A percentile compares a stretch with the other conserved stretches of the same genome.
Conservation (phyloP, 2,329 filamentous ascomycete genomes). For the Penicillium vulpinum region DNA sequence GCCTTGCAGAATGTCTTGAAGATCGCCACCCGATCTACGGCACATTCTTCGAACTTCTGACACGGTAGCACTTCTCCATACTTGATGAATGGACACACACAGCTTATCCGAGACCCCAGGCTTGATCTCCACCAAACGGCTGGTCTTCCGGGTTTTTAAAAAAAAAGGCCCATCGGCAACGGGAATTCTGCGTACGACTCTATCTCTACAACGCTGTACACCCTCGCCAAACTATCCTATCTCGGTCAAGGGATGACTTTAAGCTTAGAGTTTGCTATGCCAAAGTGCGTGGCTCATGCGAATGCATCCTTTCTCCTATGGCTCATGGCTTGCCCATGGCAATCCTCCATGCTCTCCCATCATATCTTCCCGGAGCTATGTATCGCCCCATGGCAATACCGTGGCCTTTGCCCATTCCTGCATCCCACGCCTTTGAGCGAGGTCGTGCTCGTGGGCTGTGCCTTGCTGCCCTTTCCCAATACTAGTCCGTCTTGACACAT, state of each 20-base stretch:
- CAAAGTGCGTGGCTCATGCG: slow-evolving; percentile 10
- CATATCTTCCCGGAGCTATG: neutral
- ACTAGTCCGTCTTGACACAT: slow-evolving; percentile 4
- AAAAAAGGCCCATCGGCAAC: neutral
- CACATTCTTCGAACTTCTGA: slow-evolving; percentile 18
- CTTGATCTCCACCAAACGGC: neutral
- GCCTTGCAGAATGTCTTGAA: slow-evolving; percentile 28
- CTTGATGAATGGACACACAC: slow-evolving; percentile 3
- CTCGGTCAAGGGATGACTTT: slow-evolving; percentile 18
- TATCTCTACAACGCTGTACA: slow-evolving; percentile 3
- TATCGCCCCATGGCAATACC: neutral
- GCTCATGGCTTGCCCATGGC: slow-evolving; percentile 5
- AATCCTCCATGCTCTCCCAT: neutral
- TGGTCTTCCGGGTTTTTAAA: neutral
- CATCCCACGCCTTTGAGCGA: neutral
- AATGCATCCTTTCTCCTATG: neutral
- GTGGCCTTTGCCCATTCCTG: slow-evolving; percentile 4
- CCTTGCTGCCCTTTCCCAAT: slow-evolving; percentile 13
- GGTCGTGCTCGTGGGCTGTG: neutral
- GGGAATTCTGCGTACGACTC: slow-evolving; percentile 9
- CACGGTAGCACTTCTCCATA: slow-evolving; percentile 29
- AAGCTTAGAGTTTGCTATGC: slow-evolving; percentile 13
- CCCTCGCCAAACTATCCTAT: neutral
- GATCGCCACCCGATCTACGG: slow-evolving; percentile 20
- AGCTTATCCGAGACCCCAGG: neutral